These are phyloP conservation scores for Funneliformis geosporum DNA, from an alignment of 192 early-diverging fungal species.

Conservation along the genomic window DNA sequence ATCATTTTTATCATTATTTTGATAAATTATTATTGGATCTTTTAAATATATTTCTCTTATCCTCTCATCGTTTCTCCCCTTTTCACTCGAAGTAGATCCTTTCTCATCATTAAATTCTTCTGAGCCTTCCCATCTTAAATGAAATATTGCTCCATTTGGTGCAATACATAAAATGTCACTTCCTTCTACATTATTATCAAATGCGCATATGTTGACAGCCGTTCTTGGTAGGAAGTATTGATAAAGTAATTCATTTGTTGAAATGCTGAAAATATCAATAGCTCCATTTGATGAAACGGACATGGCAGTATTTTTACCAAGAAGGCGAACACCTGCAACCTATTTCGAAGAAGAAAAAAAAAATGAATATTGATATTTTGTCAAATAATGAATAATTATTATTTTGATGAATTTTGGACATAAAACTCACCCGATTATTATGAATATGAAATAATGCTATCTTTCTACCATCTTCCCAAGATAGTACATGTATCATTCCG, in stretches of 20 bases:
- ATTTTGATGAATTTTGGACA: too few relatives aligned
- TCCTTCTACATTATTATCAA: background rate
- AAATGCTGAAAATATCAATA: background rate
- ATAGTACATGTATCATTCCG: conserved; percentile 4
- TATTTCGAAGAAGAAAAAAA: background rate
- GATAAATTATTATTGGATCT: conserved; percentile 15
- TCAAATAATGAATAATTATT: background rate
- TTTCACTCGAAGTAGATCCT: background rate
- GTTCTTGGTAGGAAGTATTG: background rate
- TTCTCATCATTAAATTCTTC: background rate
- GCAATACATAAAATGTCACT: conserved; percentile 3
- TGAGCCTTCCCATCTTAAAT: background rate
- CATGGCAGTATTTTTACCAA: conserved; percentile 7
- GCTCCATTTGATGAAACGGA: conserved; percentile 20
- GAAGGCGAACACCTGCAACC: conserved; percentile 5
- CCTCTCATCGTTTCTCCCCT: background rate
- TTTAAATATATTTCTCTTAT: background rate
- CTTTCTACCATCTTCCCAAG: conserved; percentile 9
- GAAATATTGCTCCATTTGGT: conserved; percentile 1
- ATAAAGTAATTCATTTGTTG: background rate
- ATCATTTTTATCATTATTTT: background rate
- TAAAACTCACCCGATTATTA: background rate
- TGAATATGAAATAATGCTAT: conserved; percentile 6
- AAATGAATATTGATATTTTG: background rate
- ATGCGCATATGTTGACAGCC: background rate